A percentile compares a stretch with the other conserved stretches of the same genome.
Evolutionary conservation across 2,329 filamentous ascomycete genomes (phyloP).

Genomic region (Pestalotiopsis sp.): DNA sequence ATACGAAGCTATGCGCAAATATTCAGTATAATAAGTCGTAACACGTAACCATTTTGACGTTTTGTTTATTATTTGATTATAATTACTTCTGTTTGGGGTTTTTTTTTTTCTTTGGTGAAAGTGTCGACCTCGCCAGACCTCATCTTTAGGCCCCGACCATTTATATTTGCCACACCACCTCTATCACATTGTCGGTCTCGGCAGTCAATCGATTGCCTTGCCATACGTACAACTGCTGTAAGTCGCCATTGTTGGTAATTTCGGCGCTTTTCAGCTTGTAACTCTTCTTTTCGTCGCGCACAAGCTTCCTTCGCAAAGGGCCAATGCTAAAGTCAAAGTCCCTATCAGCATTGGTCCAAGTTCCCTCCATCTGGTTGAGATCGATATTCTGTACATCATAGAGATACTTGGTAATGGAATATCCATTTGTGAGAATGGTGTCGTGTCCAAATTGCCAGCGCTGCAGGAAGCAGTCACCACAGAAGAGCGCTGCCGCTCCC

Average conservation of each 20-base stretch:
- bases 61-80: too few species aligned
- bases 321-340: constrained; percentile 57
- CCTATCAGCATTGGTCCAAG: constrained; percentile 49
- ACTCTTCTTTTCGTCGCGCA: constrained; percentile 49
- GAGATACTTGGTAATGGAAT: constrained; percentile 54
- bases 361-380: constrained; percentile 52
- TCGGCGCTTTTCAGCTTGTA: constrained; percentile 50
- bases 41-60: too few species aligned
- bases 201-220: constrained; percentile 40
- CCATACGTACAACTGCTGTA: constrained; percentile 60
- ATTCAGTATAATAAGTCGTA: too few species aligned
- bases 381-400: constrained; percentile 41
- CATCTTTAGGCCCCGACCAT: neutral
- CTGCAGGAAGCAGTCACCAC: constrained; percentile 61
- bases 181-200: constrained; percentile 49
- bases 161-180: constrained; percentile 49
- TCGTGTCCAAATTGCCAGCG: constrained; percentile 53
- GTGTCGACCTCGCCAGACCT: neutral
- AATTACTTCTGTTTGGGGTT: too few species aligned
- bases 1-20: too few species aligned
- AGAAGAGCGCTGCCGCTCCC: constrained; percentile 50
- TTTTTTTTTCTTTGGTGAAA: neutral
- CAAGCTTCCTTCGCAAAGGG: constrained; percentile 44
- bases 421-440: constrained; percentile 60
- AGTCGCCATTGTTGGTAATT: constrained; percentile 38